These are phyloP conservation scores for Capronia coronata DNA, from an alignment of 2,329 filamentous ascomycete species.

Conservation along the genomic window DNA sequence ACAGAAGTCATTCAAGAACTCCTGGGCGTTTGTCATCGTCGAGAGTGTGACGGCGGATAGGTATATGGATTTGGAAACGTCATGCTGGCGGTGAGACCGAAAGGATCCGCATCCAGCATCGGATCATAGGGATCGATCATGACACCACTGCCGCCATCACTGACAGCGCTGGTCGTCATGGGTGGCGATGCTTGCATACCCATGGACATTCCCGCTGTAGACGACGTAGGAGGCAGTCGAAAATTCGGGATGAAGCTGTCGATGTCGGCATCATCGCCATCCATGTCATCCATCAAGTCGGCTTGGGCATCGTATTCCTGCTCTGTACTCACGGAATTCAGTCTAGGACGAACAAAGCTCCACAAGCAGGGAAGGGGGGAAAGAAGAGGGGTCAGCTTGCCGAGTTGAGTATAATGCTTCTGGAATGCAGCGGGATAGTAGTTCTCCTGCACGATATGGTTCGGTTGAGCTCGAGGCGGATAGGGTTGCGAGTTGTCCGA, in stretches of 20 bases:
- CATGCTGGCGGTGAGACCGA: conserved; percentile 90
- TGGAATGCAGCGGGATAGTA: conserved; percentile 87
- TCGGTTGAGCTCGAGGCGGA: conserved; percentile 32
- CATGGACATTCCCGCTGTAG: conserved; percentile 34
- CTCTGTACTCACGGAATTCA: conserved; percentile 68
- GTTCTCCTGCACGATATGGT: conserved; percentile 36
- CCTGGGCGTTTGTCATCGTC: conserved; percentile 13
- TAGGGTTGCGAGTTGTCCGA: conserved; percentile 33
- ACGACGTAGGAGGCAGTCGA: conserved; percentile 33
- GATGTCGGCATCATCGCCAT: conserved; percentile 61
- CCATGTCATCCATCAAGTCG: conserved; percentile 79
- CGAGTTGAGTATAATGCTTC: conserved; percentile 90
- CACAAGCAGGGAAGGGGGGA: conserved; percentile 41
- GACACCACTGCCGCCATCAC: conserved; percentile 39
- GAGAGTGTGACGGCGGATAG: conserved; percentile 29
- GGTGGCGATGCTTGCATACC: conserved; percentile 40
- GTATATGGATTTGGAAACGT: conserved; percentile 78
- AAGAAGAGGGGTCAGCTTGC: conserved; percentile 62
- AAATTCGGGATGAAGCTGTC: conserved; percentile 58
- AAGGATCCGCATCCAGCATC: conserved; percentile 86
- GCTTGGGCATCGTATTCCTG: conserved; percentile 92
- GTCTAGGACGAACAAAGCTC: conserved; percentile 61
- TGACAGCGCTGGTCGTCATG: conserved; percentile 35
- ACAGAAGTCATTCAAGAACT: neutral
- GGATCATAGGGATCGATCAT: conserved; percentile 71